Base-by-base conservation (phyloP, 495 filamentous ascomycete genomes). In the Aspergillus leporis region DNA sequence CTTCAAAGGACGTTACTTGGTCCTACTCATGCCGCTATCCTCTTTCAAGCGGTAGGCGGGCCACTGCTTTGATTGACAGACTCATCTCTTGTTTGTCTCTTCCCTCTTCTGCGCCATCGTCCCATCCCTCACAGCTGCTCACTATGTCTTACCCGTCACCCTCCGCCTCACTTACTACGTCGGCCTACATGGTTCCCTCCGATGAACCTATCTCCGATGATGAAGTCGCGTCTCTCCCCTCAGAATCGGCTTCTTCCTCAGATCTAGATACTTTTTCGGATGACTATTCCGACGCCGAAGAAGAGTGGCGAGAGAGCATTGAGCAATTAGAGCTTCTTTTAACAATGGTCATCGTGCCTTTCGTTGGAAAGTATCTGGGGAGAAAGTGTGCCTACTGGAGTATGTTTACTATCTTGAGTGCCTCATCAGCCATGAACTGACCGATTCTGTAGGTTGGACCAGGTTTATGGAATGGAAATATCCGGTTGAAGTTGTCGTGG, bases 321-420 rank as follows among this genome's bases (percentile, higher is more conserved):
- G 90, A 96, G 75, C 94, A 98, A 74, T 74, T 98, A 48, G 91
- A 98, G 79, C 77, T 98, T 51, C 78, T 98, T 46, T 70, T 97
- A 68, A 93, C 87, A 8, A 95, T 98, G 91, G 90, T 98, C 18
- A 67, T 97, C 63, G 88, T 98, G 38, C 94, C 94, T 18, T 96
- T 93, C 70, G 74, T 91, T 52, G 94, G 94, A 21, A 98, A 97
- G 71, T 97, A 91, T 72, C 79, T 97, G 64, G 94, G 94, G 40
- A 81, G 94, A 71, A 91, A 87, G 74, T 95, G 91, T 78, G 94
- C 94, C 52, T 98, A 97, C 74, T 97, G 92, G 92, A 88, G 94
- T 98, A 76, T 48, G 74, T 71, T 18, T 43, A 16, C 19, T 7
- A 18, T 16, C 3, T 3, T 8, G 12, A 19, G 32, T 0, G 22